Conservation (phyloP, 2,329 filamentous ascomycete genomes). For the Ambrosiella beaveri region DNA sequence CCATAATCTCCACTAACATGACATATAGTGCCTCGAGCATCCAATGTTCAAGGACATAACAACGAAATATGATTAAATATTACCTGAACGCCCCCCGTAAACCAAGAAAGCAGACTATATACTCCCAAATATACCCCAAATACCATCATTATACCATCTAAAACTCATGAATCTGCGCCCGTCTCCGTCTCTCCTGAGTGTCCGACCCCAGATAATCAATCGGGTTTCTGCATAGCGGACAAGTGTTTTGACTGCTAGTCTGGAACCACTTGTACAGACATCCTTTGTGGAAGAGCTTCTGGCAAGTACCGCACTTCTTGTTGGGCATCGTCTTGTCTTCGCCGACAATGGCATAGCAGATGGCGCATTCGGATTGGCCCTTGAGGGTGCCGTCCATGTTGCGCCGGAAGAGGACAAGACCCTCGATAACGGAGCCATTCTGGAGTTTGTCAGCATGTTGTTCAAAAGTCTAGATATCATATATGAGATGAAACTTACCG, state of each 20-base stretch:
- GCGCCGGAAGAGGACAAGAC: slow-evolving; percentile 64
- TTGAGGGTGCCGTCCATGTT: slow-evolving; percentile 81
- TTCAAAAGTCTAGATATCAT: not conserved
- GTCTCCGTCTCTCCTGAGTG: slow-evolving; percentile 16
- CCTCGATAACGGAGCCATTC: slow-evolving; percentile 78
- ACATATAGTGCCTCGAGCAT: slow-evolving; percentile 1
- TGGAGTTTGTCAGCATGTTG: slow-evolving; percentile 16
- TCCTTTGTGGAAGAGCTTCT: slow-evolving; percentile 76
- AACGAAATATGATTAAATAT: not conserved
- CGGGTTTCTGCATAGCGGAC: slow-evolving; percentile 79
- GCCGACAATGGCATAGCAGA: slow-evolving; percentile 90
- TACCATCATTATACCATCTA: not conserved
- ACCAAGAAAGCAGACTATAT: not conserved
- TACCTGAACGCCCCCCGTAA: too few relatives aligned
- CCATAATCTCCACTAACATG: not conserved
- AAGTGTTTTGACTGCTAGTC: slow-evolving; percentile 78
- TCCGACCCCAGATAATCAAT: slow-evolving; percentile 44
- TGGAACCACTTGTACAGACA: slow-evolving; percentile 97
- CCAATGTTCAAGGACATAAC: not conserved
- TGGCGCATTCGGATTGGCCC: slow-evolving; percentile 87
- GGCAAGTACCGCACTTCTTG: slow-evolving; percentile 82
- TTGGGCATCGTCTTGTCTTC: slow-evolving; percentile 78
- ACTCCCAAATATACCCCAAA: not conserved
- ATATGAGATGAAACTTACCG: slow-evolving; percentile 27
- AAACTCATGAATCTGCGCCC: slow-evolving; percentile 2